Base-by-base conservation (phyloP, 495 filamentous ascomycete species). In the Chlorociboria aeruginascens region DNA sequence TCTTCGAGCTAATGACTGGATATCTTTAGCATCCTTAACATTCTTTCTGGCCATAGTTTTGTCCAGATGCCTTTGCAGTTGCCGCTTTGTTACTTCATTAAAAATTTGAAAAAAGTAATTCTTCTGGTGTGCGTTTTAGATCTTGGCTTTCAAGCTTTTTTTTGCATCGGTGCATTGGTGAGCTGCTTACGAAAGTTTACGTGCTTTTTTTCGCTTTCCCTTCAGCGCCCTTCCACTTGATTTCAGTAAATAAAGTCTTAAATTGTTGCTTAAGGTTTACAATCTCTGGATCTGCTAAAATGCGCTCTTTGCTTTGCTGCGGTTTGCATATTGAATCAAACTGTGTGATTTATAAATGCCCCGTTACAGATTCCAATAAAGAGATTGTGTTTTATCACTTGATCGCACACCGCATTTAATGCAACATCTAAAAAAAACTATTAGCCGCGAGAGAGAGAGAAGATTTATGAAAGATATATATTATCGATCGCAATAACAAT, bases 291-390 rank as follows among this genome's bases (percentile, higher is more conserved):
- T 57, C 48, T 14, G 36, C 37, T 2, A 43, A 32, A 20, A 51
- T 16, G 34, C 51, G 20, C n/a, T n/a, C n/a, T n/a, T n/a, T n/a
- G n/a, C n/a, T n/a, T 43, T 1, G 37, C 3, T 44, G 52, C 52
- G 41, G 51, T 47, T 42, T 55, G 52, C 39, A 55, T 44, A 50
- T 51, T 55, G 32, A 55, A 55, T 49, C 55, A 32, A 14, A 55
- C 55, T 6, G 3, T 3, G 8, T 51, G 12, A 47, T 52, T 49
- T 2, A 25, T 43, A 37, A 51, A 58, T 8, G 51, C 32, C 39
- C 6, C 35, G 43, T 43, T 50, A 28, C 57, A 60, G 20, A 58
- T 43, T 2, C 51, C 52, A 0, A 45, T 53, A 10, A 9, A 20
- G 25, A 49, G 40, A 48, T 53, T 32, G 32, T 60, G 48, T 35